Evolutionary conservation across 768 basidiomycete genomes (phyloP).

Genomic region (Postia placenta): DNA sequence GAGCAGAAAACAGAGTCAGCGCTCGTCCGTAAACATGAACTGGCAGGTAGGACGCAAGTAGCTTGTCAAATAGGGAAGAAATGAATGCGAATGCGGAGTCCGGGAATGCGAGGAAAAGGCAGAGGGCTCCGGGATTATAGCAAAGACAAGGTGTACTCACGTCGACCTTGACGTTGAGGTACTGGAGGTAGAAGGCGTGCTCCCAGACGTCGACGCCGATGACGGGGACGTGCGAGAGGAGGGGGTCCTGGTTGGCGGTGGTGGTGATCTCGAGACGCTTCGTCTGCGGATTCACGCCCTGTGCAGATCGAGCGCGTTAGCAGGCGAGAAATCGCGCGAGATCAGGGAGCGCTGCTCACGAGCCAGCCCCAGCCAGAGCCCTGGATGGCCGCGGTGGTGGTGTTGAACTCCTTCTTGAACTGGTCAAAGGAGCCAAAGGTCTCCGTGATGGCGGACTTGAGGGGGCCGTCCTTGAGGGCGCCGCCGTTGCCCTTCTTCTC

Average conservation of each 20-base stretch:
- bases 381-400: conserved; percentile 80
- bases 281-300: conserved; percentile 66
- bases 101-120: not conserved
- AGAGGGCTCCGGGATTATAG: too few relatives aligned
- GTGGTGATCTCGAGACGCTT: conserved; percentile 82
- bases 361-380: conserved; percentile 98
- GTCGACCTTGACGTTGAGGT: conserved; percentile 90
- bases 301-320: not conserved
- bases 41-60: too few relatives aligned
- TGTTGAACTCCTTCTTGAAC: conserved; percentile 78
- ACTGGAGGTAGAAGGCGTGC: conserved; percentile 95
- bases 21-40: conserved; percentile 1
- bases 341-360: conserved; percentile 45
- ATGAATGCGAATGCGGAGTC: too few relatives aligned
- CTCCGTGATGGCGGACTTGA: conserved; percentile 57
- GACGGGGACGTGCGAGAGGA: conserved; percentile 69
- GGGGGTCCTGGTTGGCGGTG: conserved; percentile 94
- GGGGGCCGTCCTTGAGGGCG: conserved; percentile 49
- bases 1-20: not conserved
- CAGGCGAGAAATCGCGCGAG: not conserved
- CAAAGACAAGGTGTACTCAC: conserved; percentile 42
- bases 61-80: too few relatives aligned
- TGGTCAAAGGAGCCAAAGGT: conserved; percentile 67
- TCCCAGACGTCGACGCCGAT: conserved; percentile 96
- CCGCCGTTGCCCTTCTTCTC: conserved; percentile 58